phyloP scores from a whole-genome alignment of 441 rosid species.

The Pelargonium australe region DNA sequence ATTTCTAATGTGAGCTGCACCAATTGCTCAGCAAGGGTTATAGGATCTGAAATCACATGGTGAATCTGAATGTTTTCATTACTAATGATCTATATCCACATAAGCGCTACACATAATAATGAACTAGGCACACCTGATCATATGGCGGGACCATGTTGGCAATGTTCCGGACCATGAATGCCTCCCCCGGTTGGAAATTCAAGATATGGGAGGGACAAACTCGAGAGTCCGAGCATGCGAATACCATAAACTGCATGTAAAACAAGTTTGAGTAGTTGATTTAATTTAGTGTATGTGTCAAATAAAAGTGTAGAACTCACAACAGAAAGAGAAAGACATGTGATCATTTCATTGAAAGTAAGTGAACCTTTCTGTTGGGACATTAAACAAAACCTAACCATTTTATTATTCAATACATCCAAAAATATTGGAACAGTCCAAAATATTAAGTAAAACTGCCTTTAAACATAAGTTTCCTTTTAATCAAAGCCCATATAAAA shows the following conservation, averaged over 20 bases:
- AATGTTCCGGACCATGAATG: constrained; percentile 87
- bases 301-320: too few relatives aligned
- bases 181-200: constrained; percentile 91
- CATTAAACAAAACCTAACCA: not conserved
- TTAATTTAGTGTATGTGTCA: not conserved
- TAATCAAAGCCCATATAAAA: not conserved
- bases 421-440: not conserved
- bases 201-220: constrained; percentile 92
- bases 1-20: not conserved
- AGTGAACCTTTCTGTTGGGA: not conserved
- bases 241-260: constrained; percentile 73
- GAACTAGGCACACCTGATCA: constrained; percentile 31
- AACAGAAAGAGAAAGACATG: not conserved
- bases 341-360: not conserved
- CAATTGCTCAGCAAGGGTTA: not conserved
- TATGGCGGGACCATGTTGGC: constrained; percentile 89
- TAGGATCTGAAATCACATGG: not conserved
- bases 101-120: not conserved
- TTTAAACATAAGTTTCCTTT: not conserved
- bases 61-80: not conserved
- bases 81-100: not conserved
- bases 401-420: not conserved
- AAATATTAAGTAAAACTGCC: not conserved
- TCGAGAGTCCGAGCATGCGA: constrained; percentile 95
- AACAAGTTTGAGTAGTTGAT: not conserved